Conservation (phyloP, 176 grass and related monocot genomes). For the Bonia amplexicaulis region DNA sequence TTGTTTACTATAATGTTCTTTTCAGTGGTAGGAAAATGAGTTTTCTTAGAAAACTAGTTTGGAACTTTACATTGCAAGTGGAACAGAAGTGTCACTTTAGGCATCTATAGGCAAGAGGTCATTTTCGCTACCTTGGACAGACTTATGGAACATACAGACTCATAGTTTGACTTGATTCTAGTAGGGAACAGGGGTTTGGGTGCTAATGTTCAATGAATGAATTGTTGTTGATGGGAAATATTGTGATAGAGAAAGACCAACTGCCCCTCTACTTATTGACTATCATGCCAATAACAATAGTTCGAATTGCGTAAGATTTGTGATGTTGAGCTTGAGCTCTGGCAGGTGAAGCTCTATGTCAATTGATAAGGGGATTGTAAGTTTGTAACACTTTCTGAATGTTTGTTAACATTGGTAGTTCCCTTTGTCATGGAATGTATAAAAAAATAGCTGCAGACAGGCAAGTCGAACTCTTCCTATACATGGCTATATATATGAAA, state of each 20-base stretch:
- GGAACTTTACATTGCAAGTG: neutral
- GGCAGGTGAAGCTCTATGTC: neutral
- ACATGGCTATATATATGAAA: too few species aligned
- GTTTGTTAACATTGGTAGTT: neutral
- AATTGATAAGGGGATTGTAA: neutral
- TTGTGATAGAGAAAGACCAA: neutral
- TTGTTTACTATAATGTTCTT: neutral
- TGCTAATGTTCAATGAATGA: constrained; percentile 10
- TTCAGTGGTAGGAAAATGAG: neutral
- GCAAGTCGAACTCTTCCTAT: neutral
- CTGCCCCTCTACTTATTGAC: neutral
- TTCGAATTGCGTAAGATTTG: neutral
- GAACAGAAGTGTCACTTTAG: neutral
- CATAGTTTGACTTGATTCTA: neutral
- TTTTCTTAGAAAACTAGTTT: constrained; percentile 2
- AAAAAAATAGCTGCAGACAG: neutral
- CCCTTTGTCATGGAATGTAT: neutral
- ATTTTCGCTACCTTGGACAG: constrained; percentile 20
- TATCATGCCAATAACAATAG: neutral
- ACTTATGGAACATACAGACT: neutral
- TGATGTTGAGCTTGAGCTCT: constrained; percentile 13
- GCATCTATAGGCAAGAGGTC: neutral
- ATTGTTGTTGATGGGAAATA: neutral
- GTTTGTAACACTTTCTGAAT: neutral
- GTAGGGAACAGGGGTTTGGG: neutral